Evolutionary conservation across 2,329 filamentous ascomycete species (phyloP).

Genomic region (Bipolaris sorokiniana): DNA sequence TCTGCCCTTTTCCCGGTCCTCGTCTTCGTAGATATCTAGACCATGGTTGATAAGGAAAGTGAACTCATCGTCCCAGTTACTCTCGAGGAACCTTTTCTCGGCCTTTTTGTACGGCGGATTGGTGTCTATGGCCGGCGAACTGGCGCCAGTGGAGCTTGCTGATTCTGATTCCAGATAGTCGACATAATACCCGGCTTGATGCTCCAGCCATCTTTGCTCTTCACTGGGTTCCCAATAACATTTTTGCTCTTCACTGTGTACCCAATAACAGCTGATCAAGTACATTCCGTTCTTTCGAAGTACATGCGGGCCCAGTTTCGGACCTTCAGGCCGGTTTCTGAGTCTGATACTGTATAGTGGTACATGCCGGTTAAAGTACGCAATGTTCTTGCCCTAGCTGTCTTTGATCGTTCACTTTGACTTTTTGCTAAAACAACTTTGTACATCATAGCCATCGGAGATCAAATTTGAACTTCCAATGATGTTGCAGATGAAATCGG

Average conservation of each 20-base stretch:
- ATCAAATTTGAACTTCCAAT: conserved; percentile 9
- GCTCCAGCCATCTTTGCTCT: background rate
- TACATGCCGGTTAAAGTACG: conserved; percentile 19
- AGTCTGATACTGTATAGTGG: conserved; percentile 12
- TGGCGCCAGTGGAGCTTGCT: conserved; percentile 6
- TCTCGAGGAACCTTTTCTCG: background rate
- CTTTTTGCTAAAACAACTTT: background rate
- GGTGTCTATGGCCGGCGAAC: background rate
- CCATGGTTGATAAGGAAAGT: conserved; percentile 42
- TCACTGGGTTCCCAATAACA: background rate
- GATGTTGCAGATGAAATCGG: conserved; percentile 20
- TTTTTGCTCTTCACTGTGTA: background rate
- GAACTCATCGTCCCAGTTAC: conserved; percentile 30
- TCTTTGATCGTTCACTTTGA: background rate
- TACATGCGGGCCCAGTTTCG: background rate
- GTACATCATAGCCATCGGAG: conserved; percentile 2
- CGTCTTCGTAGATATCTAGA: conserved; percentile 47
- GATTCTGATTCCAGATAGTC: conserved; percentile 42
- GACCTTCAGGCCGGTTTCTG: conserved; percentile 8
- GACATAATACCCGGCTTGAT: background rate
- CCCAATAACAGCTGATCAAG: background rate
- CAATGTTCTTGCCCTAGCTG: conserved; percentile 5
- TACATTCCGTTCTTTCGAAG: background rate
- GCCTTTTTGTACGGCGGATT: background rate
- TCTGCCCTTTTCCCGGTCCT: conserved; percentile 48